Conservation (phyloP, 129 eudicot species). For the Dittrichia graveolens region DNA sequence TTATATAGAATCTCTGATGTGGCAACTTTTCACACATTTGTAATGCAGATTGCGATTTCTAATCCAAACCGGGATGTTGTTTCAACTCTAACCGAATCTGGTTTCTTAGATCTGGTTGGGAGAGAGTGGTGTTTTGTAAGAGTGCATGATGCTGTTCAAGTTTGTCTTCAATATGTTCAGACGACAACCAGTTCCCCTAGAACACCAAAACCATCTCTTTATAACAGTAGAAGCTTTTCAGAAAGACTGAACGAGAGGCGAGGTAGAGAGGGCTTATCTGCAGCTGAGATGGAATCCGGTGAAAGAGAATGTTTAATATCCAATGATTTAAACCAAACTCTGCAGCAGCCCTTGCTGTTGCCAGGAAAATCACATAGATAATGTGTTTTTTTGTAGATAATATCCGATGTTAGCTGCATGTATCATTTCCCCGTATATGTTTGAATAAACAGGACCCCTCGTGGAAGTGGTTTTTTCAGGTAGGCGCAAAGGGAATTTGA, state of each 20-base stretch:
- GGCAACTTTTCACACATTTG: constrained; percentile 10
- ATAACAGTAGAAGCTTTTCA: constrained; percentile 48
- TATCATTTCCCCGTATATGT: background rate
- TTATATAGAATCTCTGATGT: background rate
- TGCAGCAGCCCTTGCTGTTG: constrained; percentile 67
- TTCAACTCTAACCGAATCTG: constrained; percentile 67
- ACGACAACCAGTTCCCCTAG: constrained; percentile 43
- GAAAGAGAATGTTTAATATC: constrained; percentile 30
- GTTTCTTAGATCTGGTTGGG: constrained; percentile 82
- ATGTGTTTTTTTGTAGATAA: constrained; percentile 13
- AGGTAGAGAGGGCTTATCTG: constrained; percentile 44
- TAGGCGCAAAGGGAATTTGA: background rate
- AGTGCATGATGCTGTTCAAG: constrained; percentile 98
- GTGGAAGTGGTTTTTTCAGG: background rate
- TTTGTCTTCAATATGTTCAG: constrained; percentile 78
- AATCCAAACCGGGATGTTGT: constrained; percentile 90
- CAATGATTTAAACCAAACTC: constrained; percentile 34
- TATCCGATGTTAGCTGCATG: background rate
- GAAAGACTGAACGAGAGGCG: constrained; percentile 50
- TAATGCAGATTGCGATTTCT: constrained; percentile 76
- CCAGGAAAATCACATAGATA: constrained; percentile 25
- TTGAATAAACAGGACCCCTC: background rate
- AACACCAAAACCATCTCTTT: constrained; percentile 36
- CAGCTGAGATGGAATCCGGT: constrained; percentile 62
- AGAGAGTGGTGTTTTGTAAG: constrained; percentile 95